Percentiles rank a stretch among this genome's conserved stretches.
Evolutionary conservation across 139 green algal species (phyloP).

Genomic region (Chlorella sp.): DNA sequence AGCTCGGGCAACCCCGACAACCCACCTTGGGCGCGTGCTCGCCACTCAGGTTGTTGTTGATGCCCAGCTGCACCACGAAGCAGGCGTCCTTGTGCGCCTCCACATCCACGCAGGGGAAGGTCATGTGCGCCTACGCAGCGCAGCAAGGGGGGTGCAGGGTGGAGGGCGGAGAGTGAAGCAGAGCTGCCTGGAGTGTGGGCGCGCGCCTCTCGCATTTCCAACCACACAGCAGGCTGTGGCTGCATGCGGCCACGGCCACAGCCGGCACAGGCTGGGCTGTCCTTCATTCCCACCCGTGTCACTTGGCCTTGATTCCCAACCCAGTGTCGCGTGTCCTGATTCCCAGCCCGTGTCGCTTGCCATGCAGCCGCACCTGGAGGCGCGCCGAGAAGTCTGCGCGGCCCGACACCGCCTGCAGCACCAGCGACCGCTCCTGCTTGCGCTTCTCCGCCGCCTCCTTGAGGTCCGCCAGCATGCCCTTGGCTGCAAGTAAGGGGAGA

Average conservation of each 20-base stretch:
- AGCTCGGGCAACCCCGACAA: no score
- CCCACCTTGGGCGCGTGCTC: constrained; percentile 42
- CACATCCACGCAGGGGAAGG: constrained; percentile 73
- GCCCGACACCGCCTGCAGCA: constrained; percentile 43
- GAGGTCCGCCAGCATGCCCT: constrained; percentile 90
- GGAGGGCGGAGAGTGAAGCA: neutral
- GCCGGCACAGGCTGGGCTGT: no score
- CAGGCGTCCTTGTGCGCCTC: constrained; percentile 38
- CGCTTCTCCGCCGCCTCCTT: constrained; percentile 86
- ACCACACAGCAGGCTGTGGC: no score
- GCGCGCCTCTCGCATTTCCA: no score
- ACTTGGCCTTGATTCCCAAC: no score
- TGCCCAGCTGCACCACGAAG: constrained; percentile 44
- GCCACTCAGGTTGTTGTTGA: constrained; percentile 36
- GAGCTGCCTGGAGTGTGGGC: no score
- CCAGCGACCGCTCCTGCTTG: constrained; percentile 50
- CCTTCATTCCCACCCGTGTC: no score
- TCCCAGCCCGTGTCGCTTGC: no score
- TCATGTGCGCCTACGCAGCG: constrained; percentile 63
- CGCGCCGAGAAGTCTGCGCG: constrained; percentile 43
- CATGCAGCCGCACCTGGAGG: neutral
- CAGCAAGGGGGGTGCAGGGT: neutral
- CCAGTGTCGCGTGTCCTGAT: no score
- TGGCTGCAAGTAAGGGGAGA: constrained; percentile 44
- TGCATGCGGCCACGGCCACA: no score